These are phyloP conservation scores for Beauveria medogensis DNA, from an alignment of 2,329 filamentous ascomycete genomes.

Conservation along the genomic window DNA sequence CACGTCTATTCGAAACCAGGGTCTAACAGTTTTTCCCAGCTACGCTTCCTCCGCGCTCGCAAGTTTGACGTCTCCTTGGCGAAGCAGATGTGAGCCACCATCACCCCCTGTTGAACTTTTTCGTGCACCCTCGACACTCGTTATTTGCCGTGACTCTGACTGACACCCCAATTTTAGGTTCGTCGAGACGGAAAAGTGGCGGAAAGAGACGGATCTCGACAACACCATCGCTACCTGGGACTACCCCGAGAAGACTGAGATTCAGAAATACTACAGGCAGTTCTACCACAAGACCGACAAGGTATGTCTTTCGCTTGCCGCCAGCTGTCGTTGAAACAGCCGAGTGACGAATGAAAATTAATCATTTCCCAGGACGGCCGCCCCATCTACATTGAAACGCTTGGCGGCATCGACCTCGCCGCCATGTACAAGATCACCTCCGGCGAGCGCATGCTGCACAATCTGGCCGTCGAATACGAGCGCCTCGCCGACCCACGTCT, in stretches of 20 bases:
- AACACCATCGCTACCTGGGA: constrained; percentile 73
- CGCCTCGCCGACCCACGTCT: constrained; percentile 88
- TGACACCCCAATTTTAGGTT: constrained; percentile 54
- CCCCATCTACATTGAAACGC: constrained; percentile 92
- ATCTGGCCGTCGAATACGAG: constrained; percentile 97
- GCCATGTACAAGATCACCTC: constrained; percentile 92
- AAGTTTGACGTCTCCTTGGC: constrained; percentile 84
- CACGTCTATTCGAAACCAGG: neutral
- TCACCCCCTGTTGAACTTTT: neutral
- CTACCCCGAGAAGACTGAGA: constrained; percentile 74
- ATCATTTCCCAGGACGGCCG: constrained; percentile 66
- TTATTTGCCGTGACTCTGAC: constrained; percentile 12
- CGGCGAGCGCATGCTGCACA: constrained; percentile 87
- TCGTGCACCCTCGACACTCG: neutral
- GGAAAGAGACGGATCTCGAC: constrained; percentile 78
- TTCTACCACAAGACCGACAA: constrained; percentile 98
- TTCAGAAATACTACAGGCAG: constrained; percentile 91
- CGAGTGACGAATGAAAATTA: neutral
- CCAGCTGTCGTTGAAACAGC: neutral
- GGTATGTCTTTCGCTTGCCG: constrained; percentile 31
- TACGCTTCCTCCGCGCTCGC: constrained; percentile 85
- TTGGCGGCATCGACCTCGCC: constrained; percentile 84
- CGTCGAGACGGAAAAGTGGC: constrained; percentile 82
- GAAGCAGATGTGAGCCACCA: constrained; percentile 70
- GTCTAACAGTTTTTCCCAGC: constrained; percentile 32